Percentiles rank a stretch among this genome's conserved stretches.
Evolutionary conservation across 495 filamentous ascomycete genomes (phyloP).

Genomic region (Ramalina peruviana): DNA sequence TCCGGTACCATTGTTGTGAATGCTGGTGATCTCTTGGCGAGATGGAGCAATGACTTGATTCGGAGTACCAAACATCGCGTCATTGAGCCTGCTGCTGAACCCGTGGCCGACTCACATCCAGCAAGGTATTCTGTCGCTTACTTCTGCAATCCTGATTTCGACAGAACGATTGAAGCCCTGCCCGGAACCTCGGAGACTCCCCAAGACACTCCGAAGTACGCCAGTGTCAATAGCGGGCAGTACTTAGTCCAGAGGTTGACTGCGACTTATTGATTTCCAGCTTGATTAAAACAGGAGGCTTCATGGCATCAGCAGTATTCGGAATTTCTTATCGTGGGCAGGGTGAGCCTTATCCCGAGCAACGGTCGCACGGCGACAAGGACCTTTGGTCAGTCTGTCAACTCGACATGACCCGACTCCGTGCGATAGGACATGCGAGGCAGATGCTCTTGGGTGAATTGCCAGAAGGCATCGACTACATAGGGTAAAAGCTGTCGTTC

Average conservation of each 20-base stretch:
- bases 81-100: conserved; percentile 53
- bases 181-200: conserved; percentile 68
- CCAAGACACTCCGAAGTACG: conserved; percentile 59
- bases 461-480: conserved; percentile 2
- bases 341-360: too few species aligned
- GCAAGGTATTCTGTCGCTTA: conserved; percentile 46
- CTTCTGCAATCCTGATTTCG: conserved; percentile 86
- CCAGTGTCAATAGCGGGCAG: conserved; percentile 62
- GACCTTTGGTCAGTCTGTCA: neutral
- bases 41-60: conserved; percentile 87
- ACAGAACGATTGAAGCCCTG: conserved; percentile 66
- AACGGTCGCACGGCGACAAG: too few species aligned
- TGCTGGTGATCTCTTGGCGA: conserved; percentile 73
- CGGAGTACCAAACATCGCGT: conserved; percentile 82
- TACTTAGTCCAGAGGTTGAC: conserved; percentile 70
- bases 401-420: neutral
- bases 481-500: conserved; percentile 6
- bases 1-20: conserved; percentile 78
- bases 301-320: neutral
- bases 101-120: conserved; percentile 25
- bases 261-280: conserved; percentile 44
- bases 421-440: neutral
- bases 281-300: neutral
- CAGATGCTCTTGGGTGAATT: neutral
- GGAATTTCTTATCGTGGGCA: neutral